Base-by-base conservation (phyloP, 2,329 filamentous ascomycete genomes). In the Penicillium olsonii region DNA sequence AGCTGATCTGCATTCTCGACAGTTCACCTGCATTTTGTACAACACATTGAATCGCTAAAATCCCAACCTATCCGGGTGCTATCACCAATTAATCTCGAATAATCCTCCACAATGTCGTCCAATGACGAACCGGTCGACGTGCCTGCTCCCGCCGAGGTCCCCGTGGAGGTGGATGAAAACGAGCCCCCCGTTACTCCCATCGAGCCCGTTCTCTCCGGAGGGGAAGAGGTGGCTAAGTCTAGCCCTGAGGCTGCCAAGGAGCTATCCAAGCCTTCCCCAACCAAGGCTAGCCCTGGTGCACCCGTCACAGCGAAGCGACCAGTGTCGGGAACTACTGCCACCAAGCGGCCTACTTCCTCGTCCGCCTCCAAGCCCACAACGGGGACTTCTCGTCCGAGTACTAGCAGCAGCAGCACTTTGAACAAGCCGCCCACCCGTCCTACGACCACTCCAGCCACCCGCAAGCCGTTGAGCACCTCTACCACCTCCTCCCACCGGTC, bases 371-470 rank as follows among this genome's bases (percentile, higher is more conserved):
- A 61, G 50, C 54, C 66, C n/a, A 55, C 61, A 10, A 61, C 63
- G 18, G 51, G 68, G 4, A 53, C 57, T 17, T 50, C 64, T 29
- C 66, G 68, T 8, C 57, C 60, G 10, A 57, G 67, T 10, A 60
- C 67, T 26, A 68, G 67, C 44, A 69, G 66, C 27, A 68, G 67
- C 44, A 69, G 66, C 53, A 72, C 72, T 1, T 54, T 77, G 46
- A 76, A 63, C 60, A 75, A 73, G 50, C 74, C 75, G 15, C 74
- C 75, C 7, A 73, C 73, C 14, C 71, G 75, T 19, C 72, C 74
- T 2, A 55, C 68, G 2, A 64, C 65, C 5, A 63, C 66, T 2
- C 59, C 67, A 3, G 61, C 61, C 10, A 57, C 62, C 14, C 67
- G 72, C 34, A 74, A 67, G 52, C 67, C 72, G 11, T 48, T 69